Percentiles rank a stretch among this genome's conserved stretches.
These are phyloP conservation scores for Petunia hybrid DNA, from an alignment of 305 asterid species.

Conservation along the genomic window DNA sequence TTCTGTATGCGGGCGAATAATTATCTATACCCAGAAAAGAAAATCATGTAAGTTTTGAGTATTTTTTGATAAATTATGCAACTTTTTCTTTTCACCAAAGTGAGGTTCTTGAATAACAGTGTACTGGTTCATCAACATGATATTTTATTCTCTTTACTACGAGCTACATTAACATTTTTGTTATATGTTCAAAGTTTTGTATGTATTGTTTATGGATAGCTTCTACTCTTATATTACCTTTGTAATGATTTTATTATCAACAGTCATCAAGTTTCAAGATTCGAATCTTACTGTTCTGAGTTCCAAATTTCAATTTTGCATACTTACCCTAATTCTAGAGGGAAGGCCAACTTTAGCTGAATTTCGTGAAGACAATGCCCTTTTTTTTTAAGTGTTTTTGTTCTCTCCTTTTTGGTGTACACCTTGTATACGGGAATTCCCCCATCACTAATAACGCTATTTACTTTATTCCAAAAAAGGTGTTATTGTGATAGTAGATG, in stretches of 20 bases:
- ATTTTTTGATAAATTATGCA: background rate
- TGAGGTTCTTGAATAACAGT: slow-evolving; percentile 22
- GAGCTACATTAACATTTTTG: slow-evolving; percentile 1
- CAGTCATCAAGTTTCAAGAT: background rate
- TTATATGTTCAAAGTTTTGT: background rate
- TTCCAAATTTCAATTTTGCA: background rate
- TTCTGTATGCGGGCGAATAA: background rate
- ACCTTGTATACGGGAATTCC: no score
- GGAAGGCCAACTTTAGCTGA: background rate
- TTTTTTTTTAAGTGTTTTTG: background rate
- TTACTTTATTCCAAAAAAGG: background rate
- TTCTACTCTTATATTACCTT: background rate
- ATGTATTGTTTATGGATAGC: slow-evolving; percentile 18
- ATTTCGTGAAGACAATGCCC: slow-evolving; percentile 14
- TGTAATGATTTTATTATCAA: background rate
- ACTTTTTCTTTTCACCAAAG: background rate
- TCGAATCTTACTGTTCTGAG: background rate
- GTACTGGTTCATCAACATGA: slow-evolving; percentile 7
- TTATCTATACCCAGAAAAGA: slow-evolving; percentile 15
- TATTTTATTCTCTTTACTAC: background rate
- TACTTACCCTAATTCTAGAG: background rate
- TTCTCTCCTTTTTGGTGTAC: no score
- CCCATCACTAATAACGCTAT: no score
- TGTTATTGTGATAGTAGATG: background rate
- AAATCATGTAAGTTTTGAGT: slow-evolving; percentile 3